These are phyloP conservation scores for Boletellus dicymbophilus DNA, from an alignment of 1,284 basidiomycete species.

Conservation along the genomic window DNA sequence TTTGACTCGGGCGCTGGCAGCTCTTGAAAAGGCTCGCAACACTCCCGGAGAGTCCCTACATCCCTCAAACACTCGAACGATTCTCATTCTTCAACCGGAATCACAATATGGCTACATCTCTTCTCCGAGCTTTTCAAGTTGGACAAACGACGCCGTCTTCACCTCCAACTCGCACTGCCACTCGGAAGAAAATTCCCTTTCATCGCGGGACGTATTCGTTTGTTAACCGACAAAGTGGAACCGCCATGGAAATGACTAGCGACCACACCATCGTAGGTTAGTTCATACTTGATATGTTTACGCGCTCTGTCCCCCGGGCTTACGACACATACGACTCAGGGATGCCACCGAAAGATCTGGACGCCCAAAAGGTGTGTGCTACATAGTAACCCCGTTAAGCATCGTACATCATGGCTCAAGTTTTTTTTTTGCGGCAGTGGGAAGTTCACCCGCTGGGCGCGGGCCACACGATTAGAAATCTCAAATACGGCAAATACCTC, in stretches of 20 bases:
- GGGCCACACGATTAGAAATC: slow-evolving; percentile 32
- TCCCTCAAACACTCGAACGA: no score
- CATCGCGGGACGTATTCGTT: slow-evolving; percentile 35
- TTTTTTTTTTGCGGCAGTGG: slow-evolving; percentile 25
- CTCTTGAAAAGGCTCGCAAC: slow-evolving; percentile 21
- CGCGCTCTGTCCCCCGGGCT: background rate
- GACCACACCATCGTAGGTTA: slow-evolving; percentile 27
- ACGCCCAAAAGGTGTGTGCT: slow-evolving; percentile 29
- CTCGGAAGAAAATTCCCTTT: slow-evolving; percentile 25
- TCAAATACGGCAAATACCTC: slow-evolving; percentile 35
- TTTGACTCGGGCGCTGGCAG: background rate
- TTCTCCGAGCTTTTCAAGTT: slow-evolving; percentile 27
- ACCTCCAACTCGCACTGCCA: slow-evolving; percentile 9
- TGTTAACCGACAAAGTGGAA: slow-evolving; percentile 34
- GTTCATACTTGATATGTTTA: background rate
- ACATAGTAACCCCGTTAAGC: background rate
- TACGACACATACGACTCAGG: slow-evolving; percentile 14
- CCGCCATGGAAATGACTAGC: slow-evolving; percentile 31
- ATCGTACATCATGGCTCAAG: no score
- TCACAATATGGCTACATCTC: slow-evolving; percentile 21
- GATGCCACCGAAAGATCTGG: slow-evolving; percentile 30
- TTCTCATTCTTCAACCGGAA: background rate
- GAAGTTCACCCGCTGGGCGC: slow-evolving; percentile 31
- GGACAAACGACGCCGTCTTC: slow-evolving; percentile 16
- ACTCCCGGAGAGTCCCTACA: no score